These are phyloP conservation scores for Fusarium robinianum DNA, from an alignment of 2,329 filamentous ascomycete species.

Conservation along the genomic window DNA sequence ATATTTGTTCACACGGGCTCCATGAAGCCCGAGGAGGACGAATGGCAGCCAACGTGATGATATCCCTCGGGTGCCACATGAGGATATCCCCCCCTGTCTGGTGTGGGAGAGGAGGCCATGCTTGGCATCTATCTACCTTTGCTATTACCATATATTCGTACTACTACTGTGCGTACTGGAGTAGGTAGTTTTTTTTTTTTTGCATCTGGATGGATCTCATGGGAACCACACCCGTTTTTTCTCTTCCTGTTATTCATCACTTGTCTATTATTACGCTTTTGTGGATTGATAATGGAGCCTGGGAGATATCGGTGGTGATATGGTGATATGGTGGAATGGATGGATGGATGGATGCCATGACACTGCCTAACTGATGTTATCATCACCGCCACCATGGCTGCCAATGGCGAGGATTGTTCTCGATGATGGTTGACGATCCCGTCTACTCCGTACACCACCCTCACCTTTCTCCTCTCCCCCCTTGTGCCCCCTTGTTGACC, in stretches of 20 bases:
- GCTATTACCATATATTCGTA: too few species aligned
- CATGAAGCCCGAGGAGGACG: constrained; percentile 28
- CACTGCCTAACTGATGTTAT: constrained; percentile 18
- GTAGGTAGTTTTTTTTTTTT: too few species aligned
- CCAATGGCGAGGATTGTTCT: constrained; percentile 19
- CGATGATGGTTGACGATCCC: constrained; percentile 9
- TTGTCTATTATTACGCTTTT: too few species aligned
- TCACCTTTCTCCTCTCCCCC: constrained; percentile 7
- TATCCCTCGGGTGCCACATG: constrained; percentile 35
- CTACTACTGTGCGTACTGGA: too few species aligned
- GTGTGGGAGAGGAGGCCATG: constrained; percentile 19
- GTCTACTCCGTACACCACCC: constrained; percentile 17
- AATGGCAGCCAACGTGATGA: constrained; percentile 26
- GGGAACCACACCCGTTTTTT: constrained; percentile 19
- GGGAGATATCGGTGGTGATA: too few species aligned
- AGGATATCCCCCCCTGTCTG: constrained; percentile 28
- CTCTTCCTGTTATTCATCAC: constrained; percentile 21
- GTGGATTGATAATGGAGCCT: too few species aligned
- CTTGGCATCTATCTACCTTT: constrained; percentile 7
- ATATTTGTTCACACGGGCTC: constrained; percentile 26
- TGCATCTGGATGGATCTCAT: constrained; percentile 28
- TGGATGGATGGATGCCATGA: too few species aligned
- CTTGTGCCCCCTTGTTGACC: constrained; percentile 20
- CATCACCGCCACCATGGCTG: constrained; percentile 31
- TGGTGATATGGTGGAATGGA: constrained; percentile 32